Evolutionary conservation across 2,329 filamentous ascomycete genomes (phyloP), one percentile per base, ranked within the genome.

Genomic region (Penicillium capsulatum): DNA sequence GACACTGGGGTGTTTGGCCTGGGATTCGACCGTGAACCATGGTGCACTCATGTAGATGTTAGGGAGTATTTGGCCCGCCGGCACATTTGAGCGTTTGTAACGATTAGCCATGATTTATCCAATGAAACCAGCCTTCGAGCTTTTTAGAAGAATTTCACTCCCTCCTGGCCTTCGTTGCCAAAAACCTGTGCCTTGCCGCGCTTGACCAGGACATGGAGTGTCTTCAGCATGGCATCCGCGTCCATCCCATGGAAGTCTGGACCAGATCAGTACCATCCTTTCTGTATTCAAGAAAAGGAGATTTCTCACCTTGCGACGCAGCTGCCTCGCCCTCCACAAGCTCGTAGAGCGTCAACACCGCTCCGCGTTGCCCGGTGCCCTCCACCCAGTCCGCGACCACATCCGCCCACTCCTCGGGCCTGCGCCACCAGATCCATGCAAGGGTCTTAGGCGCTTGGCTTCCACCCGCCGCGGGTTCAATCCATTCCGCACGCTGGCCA

Each of bases 111-210:
- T 26, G 49, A 51, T 42, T 41, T 31, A 42, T 42, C 39, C 36
- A 40, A 40, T 35, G 31, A 15, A 44, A 29, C 34, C 32, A 42
- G 30, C 30, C 41, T 32, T 15, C 11, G 24, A 32, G 34, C 31
- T 22, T 44, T 42, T 82, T 71, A 96, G 63, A 97, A 97, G 71
- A 98, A 97, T 71, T 98, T 98, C 50, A 97, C 88, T 57, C 92
- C 92, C 58, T 86, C 80, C 45, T 86, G 85, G 61, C 91, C 88
- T 57, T 91, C 89, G 38, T 80, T 79, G 22, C 91, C 91, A 69
- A 98, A 97, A 17, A 97, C 81, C 66, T 97, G 91, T 10, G 90
- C 91, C 68, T 86, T 94, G 53, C 89, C 89, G 47, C 84, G 79
- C 74, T 94, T 95, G 24, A 94, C 90, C 34, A 96, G 74, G 34